Percentiles rank a stretch among this genome's conserved stretches.
Conservation (phyloP, 1,284 basidiomycete species). For the Leccinum fallax region DNA sequence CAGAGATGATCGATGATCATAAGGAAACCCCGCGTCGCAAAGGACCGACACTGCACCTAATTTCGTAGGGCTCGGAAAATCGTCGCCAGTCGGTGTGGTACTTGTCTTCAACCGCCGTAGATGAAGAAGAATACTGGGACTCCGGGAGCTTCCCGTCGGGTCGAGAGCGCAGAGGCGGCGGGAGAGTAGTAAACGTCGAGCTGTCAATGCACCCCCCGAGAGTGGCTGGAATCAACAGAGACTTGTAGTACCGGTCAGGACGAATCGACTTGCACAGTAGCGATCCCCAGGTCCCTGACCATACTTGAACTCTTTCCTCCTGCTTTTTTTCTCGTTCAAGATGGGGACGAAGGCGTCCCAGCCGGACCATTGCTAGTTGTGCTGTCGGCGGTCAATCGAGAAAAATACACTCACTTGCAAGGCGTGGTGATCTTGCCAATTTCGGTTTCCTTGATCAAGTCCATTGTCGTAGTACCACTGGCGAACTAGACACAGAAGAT, state of each 20-base stretch:
- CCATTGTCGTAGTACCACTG: background rate
- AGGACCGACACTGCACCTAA: conserved; percentile 55
- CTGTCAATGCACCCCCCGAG: conserved; percentile 25
- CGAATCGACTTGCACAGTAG: conserved; percentile 46
- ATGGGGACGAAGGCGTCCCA: conserved; percentile 45
- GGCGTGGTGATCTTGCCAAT: background rate
- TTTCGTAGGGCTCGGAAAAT: conserved; percentile 46
- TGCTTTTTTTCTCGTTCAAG: conserved; percentile 39
- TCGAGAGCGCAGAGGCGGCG: conserved; percentile 20
- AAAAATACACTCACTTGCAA: background rate
- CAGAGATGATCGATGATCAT: conserved; percentile 62
- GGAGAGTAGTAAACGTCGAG: conserved; percentile 61
- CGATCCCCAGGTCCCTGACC: conserved; percentile 44
- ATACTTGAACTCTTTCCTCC: conserved; percentile 55
- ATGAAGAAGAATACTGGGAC: conserved; percentile 36
- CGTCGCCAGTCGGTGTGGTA: conserved; percentile 52
- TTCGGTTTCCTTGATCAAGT: background rate
- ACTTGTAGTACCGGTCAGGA: too few species aligned
- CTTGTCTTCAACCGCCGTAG: conserved; percentile 55
- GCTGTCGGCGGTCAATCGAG: conserved; percentile 1
- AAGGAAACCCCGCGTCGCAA: conserved; percentile 57
- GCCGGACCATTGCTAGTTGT: conserved; percentile 36
- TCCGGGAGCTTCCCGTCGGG: conserved; percentile 40
- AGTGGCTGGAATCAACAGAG: background rate
- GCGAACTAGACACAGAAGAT: background rate